phyloP scores from a whole-genome alignment of 2,329 filamentous ascomycete species.

The Teratosphaeria viscida region DNA sequence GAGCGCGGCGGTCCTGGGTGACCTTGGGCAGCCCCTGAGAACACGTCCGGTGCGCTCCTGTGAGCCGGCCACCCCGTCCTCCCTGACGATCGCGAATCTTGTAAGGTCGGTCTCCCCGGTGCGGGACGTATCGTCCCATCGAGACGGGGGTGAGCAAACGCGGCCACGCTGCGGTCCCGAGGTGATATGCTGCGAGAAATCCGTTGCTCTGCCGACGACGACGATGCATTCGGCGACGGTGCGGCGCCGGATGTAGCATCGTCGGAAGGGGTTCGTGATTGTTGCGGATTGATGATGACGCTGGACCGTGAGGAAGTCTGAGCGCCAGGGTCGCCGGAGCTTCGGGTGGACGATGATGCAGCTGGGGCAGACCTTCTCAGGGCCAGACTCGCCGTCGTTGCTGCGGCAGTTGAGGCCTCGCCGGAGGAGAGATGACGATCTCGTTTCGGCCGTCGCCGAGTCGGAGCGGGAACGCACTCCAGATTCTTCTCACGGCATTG shows the following conservation, averaged over 20 bases:
- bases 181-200: background rate
- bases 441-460: conserved; percentile 11
- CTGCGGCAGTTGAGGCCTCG: background rate
- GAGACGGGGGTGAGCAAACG: background rate
- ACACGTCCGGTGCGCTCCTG: background rate
- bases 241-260: background rate
- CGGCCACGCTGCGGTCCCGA: background rate
- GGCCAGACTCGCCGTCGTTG: background rate
- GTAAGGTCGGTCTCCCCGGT: background rate
- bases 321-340: background rate
- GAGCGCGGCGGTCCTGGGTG: background rate
- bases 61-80: background rate
- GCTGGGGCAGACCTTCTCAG: background rate
- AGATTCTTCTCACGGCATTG: conserved; percentile 16
- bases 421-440: conserved; percentile 1
- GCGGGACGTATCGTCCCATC: background rate
- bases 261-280: background rate
- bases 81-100: background rate
- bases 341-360: background rate
- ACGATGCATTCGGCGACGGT: background rate
- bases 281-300: background rate
- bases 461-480: conserved; percentile 15
- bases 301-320: background rate
- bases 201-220: background rate
- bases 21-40: background rate